Evolutionary conservation across 2,329 filamentous ascomycete species (phyloP).

Genomic region (Moelleriella libera): DNA sequence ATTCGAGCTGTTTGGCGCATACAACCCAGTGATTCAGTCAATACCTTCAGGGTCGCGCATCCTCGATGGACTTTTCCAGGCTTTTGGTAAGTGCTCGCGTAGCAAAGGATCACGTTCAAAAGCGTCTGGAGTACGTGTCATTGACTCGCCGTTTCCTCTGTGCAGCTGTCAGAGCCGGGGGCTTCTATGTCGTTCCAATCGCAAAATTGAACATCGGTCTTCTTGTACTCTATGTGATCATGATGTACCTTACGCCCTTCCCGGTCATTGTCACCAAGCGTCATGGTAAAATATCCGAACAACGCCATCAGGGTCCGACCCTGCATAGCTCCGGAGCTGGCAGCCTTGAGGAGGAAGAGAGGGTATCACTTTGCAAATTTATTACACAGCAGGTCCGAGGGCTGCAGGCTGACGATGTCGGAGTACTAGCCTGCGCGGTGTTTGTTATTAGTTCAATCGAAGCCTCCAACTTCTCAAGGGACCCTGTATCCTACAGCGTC

Average conservation of each 20-base stretch:
- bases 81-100: constrained; percentile 26
- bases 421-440: constrained; percentile 48
- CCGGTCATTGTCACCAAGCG: constrained; percentile 50
- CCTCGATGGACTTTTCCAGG: constrained; percentile 52
- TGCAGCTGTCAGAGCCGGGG: constrained; percentile 45
- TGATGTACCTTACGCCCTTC: constrained; percentile 54
- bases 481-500: constrained; percentile 38
- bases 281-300: constrained; percentile 25
- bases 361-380: constrained; percentile 14
- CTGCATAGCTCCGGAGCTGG: too few relatives aligned
- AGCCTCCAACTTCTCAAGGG: constrained; percentile 17
- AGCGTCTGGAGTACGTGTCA: not conserved
- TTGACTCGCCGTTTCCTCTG: not conserved
- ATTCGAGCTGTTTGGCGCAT: constrained; percentile 52
- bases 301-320: too few relatives aligned
- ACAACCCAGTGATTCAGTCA: constrained; percentile 37
- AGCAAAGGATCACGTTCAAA: too few relatives aligned
- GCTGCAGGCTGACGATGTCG: constrained; percentile 53
- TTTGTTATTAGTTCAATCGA: constrained; percentile 48
- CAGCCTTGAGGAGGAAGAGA: not conserved
- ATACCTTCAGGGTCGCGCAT: constrained; percentile 39
- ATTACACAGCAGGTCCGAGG: constrained; percentile 44
- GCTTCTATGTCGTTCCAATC: constrained; percentile 52
- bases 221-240: constrained; percentile 45
- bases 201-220: constrained; percentile 40